A percentile compares a stretch with the other conserved stretches of the same genome.
Conservation (phyloP, 2,329 filamentous ascomycete species). For the Fusarium falciforme region DNA sequence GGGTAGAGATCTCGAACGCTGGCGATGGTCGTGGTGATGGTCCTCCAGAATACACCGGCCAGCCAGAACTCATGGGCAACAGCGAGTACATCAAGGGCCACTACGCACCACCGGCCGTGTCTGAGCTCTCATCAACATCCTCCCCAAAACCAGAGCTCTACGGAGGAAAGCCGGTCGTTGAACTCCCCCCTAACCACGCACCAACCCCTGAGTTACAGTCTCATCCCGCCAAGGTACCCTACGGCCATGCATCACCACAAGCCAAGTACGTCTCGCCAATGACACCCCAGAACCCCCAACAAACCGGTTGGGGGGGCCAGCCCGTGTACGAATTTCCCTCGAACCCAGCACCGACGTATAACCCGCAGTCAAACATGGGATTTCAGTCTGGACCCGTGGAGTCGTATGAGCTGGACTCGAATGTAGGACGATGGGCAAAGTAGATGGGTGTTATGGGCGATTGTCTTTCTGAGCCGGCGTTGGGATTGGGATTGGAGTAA, state of each 20-base stretch:
- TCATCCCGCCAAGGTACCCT: conserved; percentile 24
- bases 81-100: conserved; percentile 18
- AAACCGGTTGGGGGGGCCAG: conserved; percentile 18
- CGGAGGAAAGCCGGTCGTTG: conserved; percentile 32
- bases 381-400: conserved; percentile 53
- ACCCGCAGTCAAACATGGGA: conserved; percentile 33
- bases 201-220: conserved; percentile 45
- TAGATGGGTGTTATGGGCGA: neutral
- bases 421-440: conserved; percentile 22
- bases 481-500: conserved; percentile 4
- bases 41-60: conserved; percentile 43
- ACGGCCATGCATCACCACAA: conserved; percentile 35
- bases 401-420: conserved; percentile 47
- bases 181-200: conserved; percentile 40
- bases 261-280: conserved; percentile 19
- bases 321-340: conserved; percentile 29
- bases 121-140: conserved; percentile 41
- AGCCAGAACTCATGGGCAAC: conserved; percentile 47
- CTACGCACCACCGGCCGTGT: conserved; percentile 18
- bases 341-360: conserved; percentile 21
- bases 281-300: conserved; percentile 32
- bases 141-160: conserved; percentile 42
- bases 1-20: conserved; percentile 35
- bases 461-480: conserved; percentile 22
- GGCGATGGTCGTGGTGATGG: conserved; percentile 1